These are phyloP conservation scores for Rosa chinensis DNA, from an alignment of 306 rosid genomes.

Conservation along the genomic window DNA sequence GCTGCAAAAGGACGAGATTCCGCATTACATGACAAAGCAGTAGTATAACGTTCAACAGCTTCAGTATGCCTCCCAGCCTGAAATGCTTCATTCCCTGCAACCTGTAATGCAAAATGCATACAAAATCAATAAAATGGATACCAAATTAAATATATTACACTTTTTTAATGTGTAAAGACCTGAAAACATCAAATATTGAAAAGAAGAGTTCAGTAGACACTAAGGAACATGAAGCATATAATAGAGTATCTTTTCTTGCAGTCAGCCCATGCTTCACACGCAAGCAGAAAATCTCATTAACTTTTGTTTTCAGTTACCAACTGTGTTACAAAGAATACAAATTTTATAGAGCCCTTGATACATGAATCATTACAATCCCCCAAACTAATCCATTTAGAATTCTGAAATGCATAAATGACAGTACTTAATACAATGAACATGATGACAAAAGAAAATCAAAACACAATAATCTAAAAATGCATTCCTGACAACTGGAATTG, in stretches of 20 bases:
- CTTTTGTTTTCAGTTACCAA: neutral
- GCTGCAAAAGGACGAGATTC: conserved; percentile 90
- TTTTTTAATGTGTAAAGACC: neutral
- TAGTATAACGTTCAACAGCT: conserved; percentile 82
- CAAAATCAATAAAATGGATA: conserved; percentile 16
- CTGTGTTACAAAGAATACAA: neutral
- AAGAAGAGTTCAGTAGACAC: neutral
- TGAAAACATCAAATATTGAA: neutral
- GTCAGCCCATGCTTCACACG: neutral
- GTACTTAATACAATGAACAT: neutral
- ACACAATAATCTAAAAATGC: neutral
- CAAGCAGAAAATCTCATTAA: neutral
- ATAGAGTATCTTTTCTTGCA: neutral
- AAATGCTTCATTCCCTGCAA: conserved; percentile 97
- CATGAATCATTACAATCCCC: neutral
- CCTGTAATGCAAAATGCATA: conserved; percentile 43
- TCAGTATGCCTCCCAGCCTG: conserved; percentile 75
- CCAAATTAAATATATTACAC: neutral
- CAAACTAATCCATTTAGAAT: neutral
- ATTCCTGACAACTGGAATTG: neutral
- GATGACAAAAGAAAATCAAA: neutral
- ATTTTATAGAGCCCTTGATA: neutral
- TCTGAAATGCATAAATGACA: neutral
- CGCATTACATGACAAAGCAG: conserved; percentile 76
- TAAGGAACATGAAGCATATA: neutral